Evolutionary conservation across 495 filamentous ascomycete species (phyloP).

Genomic region (Daldinia concentrica): DNA sequence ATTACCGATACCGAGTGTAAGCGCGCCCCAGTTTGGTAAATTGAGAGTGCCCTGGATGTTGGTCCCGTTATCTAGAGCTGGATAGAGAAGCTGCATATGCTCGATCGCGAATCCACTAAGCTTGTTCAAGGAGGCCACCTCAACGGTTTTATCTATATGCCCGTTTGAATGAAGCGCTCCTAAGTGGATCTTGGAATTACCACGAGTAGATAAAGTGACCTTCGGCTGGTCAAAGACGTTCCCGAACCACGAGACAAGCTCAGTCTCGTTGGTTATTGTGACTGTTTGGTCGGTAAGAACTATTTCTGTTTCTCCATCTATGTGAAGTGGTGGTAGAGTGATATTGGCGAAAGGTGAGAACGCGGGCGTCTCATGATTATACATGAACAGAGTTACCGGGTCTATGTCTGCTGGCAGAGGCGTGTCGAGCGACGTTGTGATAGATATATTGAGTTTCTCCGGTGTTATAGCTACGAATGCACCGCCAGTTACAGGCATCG

Average conservation of each 20-base stretch:
- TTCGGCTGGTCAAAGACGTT: constrained; percentile 51
- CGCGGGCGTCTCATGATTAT: constrained; percentile 48
- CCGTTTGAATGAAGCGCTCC: constrained; percentile 50
- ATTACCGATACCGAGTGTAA: constrained; percentile 60
- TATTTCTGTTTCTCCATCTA: constrained; percentile 51
- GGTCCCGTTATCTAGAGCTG: constrained; percentile 51
- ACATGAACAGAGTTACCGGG: constrained; percentile 49
- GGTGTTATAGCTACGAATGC: constrained; percentile 50
- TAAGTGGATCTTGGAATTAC: constrained; percentile 48
- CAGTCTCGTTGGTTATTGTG: constrained; percentile 49
- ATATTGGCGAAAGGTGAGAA: constrained; percentile 50
- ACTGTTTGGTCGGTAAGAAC: constrained; percentile 49
- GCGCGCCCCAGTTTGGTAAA: constrained; percentile 57
- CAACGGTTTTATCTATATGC: constrained; percentile 53
- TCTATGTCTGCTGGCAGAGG: constrained; percentile 51
- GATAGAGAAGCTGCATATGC: constrained; percentile 52
- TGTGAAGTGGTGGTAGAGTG: constrained; percentile 47
- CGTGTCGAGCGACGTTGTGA: constrained; percentile 50
- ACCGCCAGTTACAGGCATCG: constrained; percentile 51
- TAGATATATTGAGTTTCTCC: constrained; percentile 48
- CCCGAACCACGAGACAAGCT: constrained; percentile 51
- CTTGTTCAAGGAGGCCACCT: constrained; percentile 52
- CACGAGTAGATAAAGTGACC: constrained; percentile 51
- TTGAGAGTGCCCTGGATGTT: constrained; percentile 50
- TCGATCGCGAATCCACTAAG: constrained; percentile 56